Evolutionary conservation across 192 early-diverging fungal genomes (phyloP).

Genomic region (Geranomyces michiganensis): DNA sequence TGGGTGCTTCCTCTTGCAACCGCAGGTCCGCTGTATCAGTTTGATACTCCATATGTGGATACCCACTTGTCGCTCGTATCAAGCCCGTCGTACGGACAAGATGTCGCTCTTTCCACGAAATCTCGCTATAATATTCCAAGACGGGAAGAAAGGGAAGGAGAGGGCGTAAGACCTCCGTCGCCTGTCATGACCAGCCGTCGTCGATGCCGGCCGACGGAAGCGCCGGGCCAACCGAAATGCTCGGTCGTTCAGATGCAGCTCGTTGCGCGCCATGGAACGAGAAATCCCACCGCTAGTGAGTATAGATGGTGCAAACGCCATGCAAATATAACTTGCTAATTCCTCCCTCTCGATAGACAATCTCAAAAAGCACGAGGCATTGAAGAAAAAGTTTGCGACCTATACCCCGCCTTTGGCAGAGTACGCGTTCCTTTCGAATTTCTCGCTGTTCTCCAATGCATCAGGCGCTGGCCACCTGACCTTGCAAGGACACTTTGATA

Average conservation of each 20-base stretch:
- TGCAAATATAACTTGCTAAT: neutral
- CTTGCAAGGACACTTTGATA: conserved; percentile 32
- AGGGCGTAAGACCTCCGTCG: neutral
- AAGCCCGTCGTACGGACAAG: neutral
- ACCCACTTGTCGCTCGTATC: neutral
- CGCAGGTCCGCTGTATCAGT: conserved; percentile 6
- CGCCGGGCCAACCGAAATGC: neutral
- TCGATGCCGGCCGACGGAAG: neutral
- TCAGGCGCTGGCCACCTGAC: conserved; percentile 26
- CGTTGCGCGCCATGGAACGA: conserved; percentile 13
- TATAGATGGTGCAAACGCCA: neutral
- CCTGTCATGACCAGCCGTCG: neutral
- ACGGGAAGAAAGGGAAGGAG: neutral
- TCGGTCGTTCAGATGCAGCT: conserved; percentile 9
- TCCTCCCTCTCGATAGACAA: neutral
- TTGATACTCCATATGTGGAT: conserved; percentile 7
- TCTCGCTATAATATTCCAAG: conserved; percentile 4
- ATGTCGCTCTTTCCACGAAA: neutral
- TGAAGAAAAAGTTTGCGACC: neutral
- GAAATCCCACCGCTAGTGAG: conserved; percentile 34
- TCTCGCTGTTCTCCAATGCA: conserved; percentile 1
- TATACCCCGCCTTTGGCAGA: neutral
- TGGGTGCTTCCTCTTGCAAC: too few relatives aligned
- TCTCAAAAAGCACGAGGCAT: conserved; percentile 3
- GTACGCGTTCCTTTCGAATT: conserved; percentile 29